Percentiles rank a stretch among this genome's conserved stretches.
These are phyloP conservation scores for Ajuga reptans DNA, from an alignment of 305 asterid genomes.

Conservation along the genomic window DNA sequence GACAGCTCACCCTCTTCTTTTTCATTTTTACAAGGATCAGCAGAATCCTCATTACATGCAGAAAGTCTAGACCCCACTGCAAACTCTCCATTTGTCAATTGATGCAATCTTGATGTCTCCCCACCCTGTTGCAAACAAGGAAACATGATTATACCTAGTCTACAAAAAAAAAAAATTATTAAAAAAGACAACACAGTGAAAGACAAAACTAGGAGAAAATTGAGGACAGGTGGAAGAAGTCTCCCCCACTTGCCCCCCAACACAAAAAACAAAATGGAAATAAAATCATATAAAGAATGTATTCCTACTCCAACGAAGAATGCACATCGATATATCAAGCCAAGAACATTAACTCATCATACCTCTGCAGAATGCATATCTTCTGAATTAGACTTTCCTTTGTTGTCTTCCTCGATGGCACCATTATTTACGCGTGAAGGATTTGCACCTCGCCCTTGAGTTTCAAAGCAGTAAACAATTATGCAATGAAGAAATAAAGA, in stretches of 20 bases:
- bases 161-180: not conserved
- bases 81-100: conserved; percentile 43
- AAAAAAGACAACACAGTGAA: not conserved
- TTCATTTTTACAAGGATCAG: conserved; percentile 70
- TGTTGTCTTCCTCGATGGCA: conserved; percentile 34
- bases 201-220: not conserved
- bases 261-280: not conserved
- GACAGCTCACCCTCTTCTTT: conserved; percentile 96
- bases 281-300: not conserved
- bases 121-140: conserved; percentile 41
- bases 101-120: conserved; percentile 35
- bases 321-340: not conserved
- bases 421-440: conserved; percentile 40
- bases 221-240: conserved; percentile 6
- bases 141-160: conserved; percentile 10
- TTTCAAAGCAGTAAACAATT: conserved; percentile 26
- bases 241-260: too few relatives aligned
- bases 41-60: conserved; percentile 39
- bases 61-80: conserved; percentile 40
- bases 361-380: conserved; percentile 51
- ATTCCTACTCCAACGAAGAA: not conserved
- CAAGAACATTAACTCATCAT: conserved; percentile 19
- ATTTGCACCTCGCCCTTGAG: conserved; percentile 40
- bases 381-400: conserved; percentile 37
- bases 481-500: not conserved